These are phyloP conservation scores for Rhipidocladum racemiflorum DNA, from an alignment of 176 grass and related monocot genomes.

Conservation along the genomic window DNA sequence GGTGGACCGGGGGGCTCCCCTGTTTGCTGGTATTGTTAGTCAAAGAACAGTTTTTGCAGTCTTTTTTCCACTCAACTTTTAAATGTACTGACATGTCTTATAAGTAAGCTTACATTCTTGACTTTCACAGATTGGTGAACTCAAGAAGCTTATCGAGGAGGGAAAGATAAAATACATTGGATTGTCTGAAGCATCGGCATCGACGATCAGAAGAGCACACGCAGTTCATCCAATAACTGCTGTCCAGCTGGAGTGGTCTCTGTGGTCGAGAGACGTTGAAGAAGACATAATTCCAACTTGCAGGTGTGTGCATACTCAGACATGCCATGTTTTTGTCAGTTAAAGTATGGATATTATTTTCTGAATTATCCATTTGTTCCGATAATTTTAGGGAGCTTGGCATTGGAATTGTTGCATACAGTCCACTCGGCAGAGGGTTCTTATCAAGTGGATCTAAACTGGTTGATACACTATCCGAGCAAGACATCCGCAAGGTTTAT, in stretches of 20 bases:
- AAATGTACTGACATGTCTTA: background rate
- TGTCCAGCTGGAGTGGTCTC: slow-evolving; percentile 61
- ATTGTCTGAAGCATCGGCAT: slow-evolving; percentile 55
- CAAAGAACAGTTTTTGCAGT: too few relatives aligned
- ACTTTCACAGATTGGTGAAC: slow-evolving; percentile 41
- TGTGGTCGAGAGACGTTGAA: slow-evolving; percentile 69
- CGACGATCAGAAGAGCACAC: slow-evolving; percentile 64
- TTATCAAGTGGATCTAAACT: slow-evolving; percentile 48
- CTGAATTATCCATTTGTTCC: background rate
- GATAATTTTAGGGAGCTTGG: slow-evolving; percentile 49
- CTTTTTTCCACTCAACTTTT: too few relatives aligned
- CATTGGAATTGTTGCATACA: slow-evolving; percentile 76
- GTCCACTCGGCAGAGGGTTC: slow-evolving; percentile 58
- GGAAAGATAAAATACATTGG: slow-evolving; percentile 74
- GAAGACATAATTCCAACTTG: slow-evolving; percentile 66
- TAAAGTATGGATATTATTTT: background rate
- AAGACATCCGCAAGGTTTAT: slow-evolving; percentile 53
- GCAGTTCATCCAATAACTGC: slow-evolving; percentile 61
- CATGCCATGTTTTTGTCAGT: background rate
- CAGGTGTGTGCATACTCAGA: slow-evolving; percentile 29
- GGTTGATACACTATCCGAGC: slow-evolving; percentile 19
- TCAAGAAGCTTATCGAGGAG: slow-evolving; percentile 65
- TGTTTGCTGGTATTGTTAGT: too few relatives aligned
- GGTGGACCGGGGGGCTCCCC: too few relatives aligned
- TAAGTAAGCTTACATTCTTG: background rate